A percentile compares a stretch with the other conserved stretches of the same genome.
Evolutionary conservation across 805 yeast species (phyloP).

Genomic region (Debaryomyces tyrocola): DNA sequence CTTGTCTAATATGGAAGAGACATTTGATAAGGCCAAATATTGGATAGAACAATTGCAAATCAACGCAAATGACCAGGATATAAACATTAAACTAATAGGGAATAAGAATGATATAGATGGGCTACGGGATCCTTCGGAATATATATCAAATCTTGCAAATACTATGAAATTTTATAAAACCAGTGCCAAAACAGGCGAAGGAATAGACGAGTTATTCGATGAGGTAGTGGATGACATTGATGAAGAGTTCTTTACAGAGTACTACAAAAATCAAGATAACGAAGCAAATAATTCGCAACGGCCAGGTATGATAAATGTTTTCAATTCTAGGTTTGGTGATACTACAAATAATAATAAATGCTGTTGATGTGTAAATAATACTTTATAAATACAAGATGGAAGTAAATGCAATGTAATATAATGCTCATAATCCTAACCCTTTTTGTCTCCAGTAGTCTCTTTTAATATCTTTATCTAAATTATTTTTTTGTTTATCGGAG

Average conservation of each 20-base stretch:
- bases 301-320: constrained; percentile 5
- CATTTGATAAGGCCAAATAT: constrained; percentile 70
- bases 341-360: constrained; percentile 4
- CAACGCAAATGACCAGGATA: constrained; percentile 19
- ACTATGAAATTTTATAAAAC: constrained; percentile 36
- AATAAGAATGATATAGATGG: constrained; percentile 71
- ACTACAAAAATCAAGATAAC: constrained; percentile 8
- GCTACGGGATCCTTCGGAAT: constrained; percentile 5
- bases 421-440: constrained; percentile 33
- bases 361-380: constrained; percentile 1
- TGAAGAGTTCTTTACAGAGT: constrained; percentile 27
- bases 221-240: constrained; percentile 29
- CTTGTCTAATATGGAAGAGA: constrained; percentile 46
- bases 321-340: constrained; percentile 3
- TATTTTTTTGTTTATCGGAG: constrained; percentile 11
- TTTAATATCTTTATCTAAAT: constrained; percentile 32
- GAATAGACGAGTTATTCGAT: constrained; percentile 45
- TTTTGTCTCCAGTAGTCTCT: constrained; percentile 45
- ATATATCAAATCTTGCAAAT: neutral
- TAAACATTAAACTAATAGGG: constrained; percentile 62
- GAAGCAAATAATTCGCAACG: constrained; percentile 4
- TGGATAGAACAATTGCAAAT: constrained; percentile 82
- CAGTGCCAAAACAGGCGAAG: constrained; percentile 72
- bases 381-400: neutral
- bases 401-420: neutral